These are phyloP conservation scores for Papiliotrema terrestris DNA, from an alignment of 1,284 basidiomycete species.

Conservation along the genomic window DNA sequence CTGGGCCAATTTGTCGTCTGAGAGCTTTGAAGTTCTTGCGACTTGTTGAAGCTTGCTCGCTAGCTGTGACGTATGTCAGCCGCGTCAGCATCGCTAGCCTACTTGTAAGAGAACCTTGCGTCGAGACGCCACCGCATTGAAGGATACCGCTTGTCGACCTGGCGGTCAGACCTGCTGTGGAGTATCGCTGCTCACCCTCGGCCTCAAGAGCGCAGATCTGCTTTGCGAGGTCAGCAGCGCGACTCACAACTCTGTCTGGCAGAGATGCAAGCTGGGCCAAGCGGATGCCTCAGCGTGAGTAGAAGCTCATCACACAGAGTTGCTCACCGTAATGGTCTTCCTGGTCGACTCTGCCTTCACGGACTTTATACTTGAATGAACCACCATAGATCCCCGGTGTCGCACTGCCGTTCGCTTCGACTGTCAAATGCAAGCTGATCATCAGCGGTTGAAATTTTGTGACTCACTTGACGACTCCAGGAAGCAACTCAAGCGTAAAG, in stretches of 20 bases:
- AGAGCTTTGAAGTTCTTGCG: not conserved
- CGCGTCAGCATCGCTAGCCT: too few species aligned
- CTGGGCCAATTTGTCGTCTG: not conserved
- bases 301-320: slow-evolving; percentile 27
- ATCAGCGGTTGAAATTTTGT: slow-evolving; percentile 3
- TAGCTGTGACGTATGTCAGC: not conserved
- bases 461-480: slow-evolving; percentile 28
- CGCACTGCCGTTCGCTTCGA: not conserved
- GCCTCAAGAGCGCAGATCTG: slow-evolving; percentile 61
- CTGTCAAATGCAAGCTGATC: slow-evolving; percentile 66
- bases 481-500: slow-evolving; percentile 31
- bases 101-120: slow-evolving; percentile 19
- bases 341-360: slow-evolving; percentile 48
- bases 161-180: not conserved
- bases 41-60: not conserved
- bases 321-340: slow-evolving; percentile 45
- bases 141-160: slow-evolving; percentile 6
- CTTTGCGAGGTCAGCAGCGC: slow-evolving; percentile 61
- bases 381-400: slow-evolving; percentile 60
- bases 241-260: slow-evolving; percentile 62
- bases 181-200: slow-evolving; percentile 40
- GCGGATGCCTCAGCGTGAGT: slow-evolving; percentile 63
- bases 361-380: not conserved
- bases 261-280: slow-evolving; percentile 78
- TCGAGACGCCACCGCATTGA: slow-evolving; percentile 8